phyloP scores from a whole-genome alignment of 1,139 yeast species.

The Yamadazyma kanchanaburiensis region DNA sequence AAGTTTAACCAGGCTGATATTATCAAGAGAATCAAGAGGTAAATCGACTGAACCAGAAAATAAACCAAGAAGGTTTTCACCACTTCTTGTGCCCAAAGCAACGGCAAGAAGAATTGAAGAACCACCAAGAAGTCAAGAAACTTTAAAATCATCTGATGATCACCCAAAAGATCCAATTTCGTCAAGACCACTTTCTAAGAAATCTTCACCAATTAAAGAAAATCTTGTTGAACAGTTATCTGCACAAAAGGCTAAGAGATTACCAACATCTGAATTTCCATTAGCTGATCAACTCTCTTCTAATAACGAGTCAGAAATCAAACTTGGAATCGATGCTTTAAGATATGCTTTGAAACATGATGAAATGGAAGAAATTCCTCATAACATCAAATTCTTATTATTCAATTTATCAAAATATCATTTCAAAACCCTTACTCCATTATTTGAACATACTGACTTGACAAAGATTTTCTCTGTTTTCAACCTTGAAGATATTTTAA shows the following conservation, averaged over 20 bases:
- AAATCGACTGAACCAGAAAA: too few relatives aligned
- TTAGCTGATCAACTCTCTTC: constrained; percentile 7
- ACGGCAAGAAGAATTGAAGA: too few relatives aligned
- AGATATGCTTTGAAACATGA: constrained; percentile 38
- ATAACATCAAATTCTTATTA: constrained; percentile 3
- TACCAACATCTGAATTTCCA: constrained; percentile 7
- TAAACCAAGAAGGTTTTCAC: too few relatives aligned
- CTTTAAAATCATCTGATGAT: too few relatives aligned
- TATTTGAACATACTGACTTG: constrained; percentile 6
- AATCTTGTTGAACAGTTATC: neutral
- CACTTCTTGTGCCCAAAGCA: too few relatives aligned
- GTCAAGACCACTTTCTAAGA: neutral
- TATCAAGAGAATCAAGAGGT: too few relatives aligned
- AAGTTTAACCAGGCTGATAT: too few relatives aligned
- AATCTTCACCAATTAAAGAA: too few relatives aligned
- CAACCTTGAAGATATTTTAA: constrained; percentile 29
- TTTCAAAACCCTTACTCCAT: constrained; percentile 3
- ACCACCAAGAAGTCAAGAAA: too few relatives aligned
- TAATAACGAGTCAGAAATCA: constrained; percentile 3
- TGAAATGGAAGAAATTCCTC: constrained; percentile 17
- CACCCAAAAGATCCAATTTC: neutral
- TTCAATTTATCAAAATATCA: constrained; percentile 5
- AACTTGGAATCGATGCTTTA: constrained; percentile 36
- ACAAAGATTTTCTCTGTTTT: constrained; percentile 16
- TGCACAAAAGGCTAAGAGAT: neutral